Base-by-base conservation (phyloP, 495 filamentous ascomycete genomes). In the Penicillium subrubescens region DNA sequence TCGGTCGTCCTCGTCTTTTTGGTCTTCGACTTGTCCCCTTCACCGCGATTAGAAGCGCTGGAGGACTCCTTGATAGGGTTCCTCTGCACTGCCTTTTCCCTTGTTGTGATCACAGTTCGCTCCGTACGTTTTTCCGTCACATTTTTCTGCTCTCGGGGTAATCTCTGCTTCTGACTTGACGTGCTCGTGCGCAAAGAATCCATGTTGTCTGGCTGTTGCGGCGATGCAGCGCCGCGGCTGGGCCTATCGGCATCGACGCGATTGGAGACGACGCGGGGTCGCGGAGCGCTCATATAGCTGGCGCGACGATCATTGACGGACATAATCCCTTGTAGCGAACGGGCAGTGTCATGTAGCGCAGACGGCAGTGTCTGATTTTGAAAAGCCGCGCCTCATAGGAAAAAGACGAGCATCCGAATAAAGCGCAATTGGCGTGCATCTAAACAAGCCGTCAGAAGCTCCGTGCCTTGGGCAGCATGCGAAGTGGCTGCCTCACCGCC, bases 61-160 rank as follows among this genome's bases (percentile, higher is more conserved):
- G 73, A 79, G 1, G 84, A 73, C 46, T 86, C 82, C 73, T 90
- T 89, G 57, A 88, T 82, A 8, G 90, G 87, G 67, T 89, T 92
- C 71, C 83, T 83, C 21, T 88, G 82, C 66, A 84, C 76, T 14
- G 88, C 65, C 48, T 83, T 89, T 64, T 93, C 90, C 65, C 83
- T 84, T 8, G 86, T 89, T 12, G 90, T 88, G 55, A 90, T 75
- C 60, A 86, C 82, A 29, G 73, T 66, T 23, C 80, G 75, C 57
- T 82, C 80, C 11, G 72, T 71, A 31, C 77, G 77, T 60, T 78
- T 81, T 46, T 79, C 77, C 46, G 64, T 71, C 55, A 69, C 64
- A 39, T 52, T 70, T 48, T 73, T 75, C 51, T 69, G 72, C 1
- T 82, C 77, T 48, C 74, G 73, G 19, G 77, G 68, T 19, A 68